These are phyloP conservation scores for Kentomonas sorsogonicus DNA, from an alignment of 208 protist species.

Conservation along the genomic window DNA sequence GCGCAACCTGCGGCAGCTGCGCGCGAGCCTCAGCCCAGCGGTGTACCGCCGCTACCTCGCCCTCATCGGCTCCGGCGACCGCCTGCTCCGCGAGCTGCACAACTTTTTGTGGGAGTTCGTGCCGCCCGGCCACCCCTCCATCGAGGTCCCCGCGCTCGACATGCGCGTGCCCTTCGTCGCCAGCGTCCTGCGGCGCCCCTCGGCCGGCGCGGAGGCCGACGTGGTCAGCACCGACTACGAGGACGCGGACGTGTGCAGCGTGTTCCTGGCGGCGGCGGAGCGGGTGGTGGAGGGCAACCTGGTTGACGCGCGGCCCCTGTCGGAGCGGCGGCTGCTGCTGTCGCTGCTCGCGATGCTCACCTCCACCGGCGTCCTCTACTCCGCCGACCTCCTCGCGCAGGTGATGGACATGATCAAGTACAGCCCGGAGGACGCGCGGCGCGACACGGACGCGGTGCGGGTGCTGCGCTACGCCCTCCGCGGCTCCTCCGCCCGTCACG, in stretches of 20 bases:
- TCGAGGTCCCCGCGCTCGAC: constrained; percentile 60
- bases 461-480: constrained; percentile 71
- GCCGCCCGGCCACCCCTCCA: constrained; percentile 53
- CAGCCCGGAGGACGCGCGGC: constrained; percentile 28
- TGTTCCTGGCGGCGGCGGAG: constrained; percentile 70
- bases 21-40: constrained; percentile 49
- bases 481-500: constrained; percentile 49
- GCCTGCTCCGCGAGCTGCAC: constrained; percentile 64
- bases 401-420: constrained; percentile 89
- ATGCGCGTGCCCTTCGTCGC: constrained; percentile 72
- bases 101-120: constrained; percentile 87
- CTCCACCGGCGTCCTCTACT: constrained; percentile 76
- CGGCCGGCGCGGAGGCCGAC: constrained; percentile 1
- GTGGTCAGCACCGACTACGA: constrained; percentile 58
- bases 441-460: constrained; percentile 67
- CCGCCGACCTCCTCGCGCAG: constrained; percentile 72
- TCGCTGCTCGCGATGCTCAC: constrained; percentile 74
- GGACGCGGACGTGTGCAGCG: constrained; percentile 70
- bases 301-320: constrained; percentile 36
- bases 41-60: constrained; percentile 72
- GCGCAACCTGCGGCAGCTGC: constrained; percentile 54
- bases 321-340: constrained; percentile 70
- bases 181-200: constrained; percentile 56
- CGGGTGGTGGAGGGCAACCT: constrained; percentile 65
- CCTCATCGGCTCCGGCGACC: constrained; percentile 33